These are phyloP conservation scores for Cyphellophora attinorum DNA, from an alignment of 2,329 filamentous ascomycete species.

Conservation along the genomic window DNA sequence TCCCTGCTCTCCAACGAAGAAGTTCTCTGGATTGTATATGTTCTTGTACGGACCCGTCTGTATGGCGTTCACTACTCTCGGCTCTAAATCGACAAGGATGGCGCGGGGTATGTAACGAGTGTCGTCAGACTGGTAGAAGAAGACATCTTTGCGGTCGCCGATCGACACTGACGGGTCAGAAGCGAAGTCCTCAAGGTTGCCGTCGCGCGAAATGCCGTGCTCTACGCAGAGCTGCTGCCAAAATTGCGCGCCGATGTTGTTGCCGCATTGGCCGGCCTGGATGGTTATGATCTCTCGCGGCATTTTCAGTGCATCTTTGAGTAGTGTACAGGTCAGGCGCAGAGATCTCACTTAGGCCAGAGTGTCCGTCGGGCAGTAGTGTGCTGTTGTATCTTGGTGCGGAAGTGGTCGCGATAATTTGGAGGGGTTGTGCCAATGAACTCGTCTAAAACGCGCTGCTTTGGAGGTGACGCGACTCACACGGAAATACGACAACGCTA, in stretches of 20 bases:
- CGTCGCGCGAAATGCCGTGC: conserved; percentile 94
- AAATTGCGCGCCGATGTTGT: conserved; percentile 68
- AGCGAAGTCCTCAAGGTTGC: conserved; percentile 94
- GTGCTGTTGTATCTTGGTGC: too few species aligned
- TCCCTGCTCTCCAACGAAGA: conserved; percentile 90
- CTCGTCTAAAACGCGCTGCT: too few species aligned
- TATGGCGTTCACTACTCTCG: conserved; percentile 81
- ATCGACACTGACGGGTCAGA: conserved; percentile 57
- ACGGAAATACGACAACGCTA: too few species aligned
- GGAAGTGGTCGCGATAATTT: too few species aligned
- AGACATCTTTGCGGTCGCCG: conserved; percentile 95
- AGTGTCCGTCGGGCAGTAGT: too few species aligned
- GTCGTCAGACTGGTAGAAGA: conserved; percentile 98
- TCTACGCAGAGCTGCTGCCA: conserved; percentile 98
- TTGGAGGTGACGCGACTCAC: too few species aligned
- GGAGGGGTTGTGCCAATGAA: too few species aligned
- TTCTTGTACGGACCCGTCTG: conserved; percentile 92
- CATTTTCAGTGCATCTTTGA: too few species aligned
- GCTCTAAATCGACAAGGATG: conserved; percentile 90
- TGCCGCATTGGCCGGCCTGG: conserved; percentile 64
- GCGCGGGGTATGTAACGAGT: conserved; percentile 95
- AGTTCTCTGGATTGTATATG: conserved; percentile 99
- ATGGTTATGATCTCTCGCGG: conserved; percentile 91
- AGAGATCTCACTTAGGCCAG: too few species aligned
- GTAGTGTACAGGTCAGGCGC: too few species aligned